Percentiles rank a stretch among this genome's conserved stretches.
These are phyloP conservation scores for Micractinium sp. DNA, from an alignment of 139 green algal genomes.

Conservation along the genomic window DNA sequence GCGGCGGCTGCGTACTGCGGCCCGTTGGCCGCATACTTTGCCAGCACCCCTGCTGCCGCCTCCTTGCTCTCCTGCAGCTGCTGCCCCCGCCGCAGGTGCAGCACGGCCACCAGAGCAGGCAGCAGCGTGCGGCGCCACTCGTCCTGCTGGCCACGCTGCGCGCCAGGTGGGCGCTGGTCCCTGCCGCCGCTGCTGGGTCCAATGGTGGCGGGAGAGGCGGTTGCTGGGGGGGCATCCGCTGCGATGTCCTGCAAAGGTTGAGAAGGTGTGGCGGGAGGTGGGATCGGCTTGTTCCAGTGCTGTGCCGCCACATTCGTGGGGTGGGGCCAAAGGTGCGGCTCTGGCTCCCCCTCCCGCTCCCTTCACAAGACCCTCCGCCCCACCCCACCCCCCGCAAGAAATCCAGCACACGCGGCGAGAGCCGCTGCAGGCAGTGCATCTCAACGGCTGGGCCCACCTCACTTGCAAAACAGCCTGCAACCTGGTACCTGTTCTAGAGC, in stretches of 20 bases:
- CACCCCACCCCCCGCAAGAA: no score
- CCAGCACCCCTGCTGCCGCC: constrained; percentile 6
- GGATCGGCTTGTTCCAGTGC: not conserved
- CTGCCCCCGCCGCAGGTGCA: constrained; percentile 2
- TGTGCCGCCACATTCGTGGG: not conserved
- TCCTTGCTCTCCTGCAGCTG: constrained; percentile 34
- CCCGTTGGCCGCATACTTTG: not conserved
- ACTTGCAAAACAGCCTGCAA: no score
- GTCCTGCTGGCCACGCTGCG: not conserved
- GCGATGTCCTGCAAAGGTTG: not conserved
- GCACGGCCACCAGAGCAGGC: constrained; percentile 15
- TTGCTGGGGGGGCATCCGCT: not conserved
- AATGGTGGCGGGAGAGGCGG: not conserved
- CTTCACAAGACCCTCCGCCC: no score
- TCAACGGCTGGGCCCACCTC: not conserved
- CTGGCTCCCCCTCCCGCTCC: no score
- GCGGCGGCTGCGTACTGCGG: not conserved
- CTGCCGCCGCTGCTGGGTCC: not conserved
- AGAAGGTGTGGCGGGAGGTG: no score
- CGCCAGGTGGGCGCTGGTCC: not conserved
- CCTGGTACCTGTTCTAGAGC: constrained; percentile 2
- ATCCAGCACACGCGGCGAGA: not conserved
- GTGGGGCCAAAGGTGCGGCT: no score
- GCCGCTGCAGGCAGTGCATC: not conserved
- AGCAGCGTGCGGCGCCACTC: constrained; percentile 12